These are phyloP conservation scores for Parmelia sp. DNA, from an alignment of 495 filamentous ascomycete genomes.

Conservation along the genomic window DNA sequence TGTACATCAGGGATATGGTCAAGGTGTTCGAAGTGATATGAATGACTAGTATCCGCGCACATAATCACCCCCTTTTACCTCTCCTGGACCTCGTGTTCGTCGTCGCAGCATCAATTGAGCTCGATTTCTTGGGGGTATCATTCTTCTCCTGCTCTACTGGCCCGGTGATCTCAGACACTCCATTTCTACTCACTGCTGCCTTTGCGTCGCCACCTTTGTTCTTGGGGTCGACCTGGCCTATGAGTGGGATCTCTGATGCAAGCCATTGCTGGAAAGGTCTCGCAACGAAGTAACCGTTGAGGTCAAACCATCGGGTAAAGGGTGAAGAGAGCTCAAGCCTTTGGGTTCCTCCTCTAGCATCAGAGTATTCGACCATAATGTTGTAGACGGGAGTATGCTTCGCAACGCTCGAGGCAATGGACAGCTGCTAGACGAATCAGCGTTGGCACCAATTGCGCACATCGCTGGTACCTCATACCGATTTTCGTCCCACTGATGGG, in stretches of 20 bases:
- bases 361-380: conserved; percentile 52
- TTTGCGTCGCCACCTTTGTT: conserved; percentile 31
- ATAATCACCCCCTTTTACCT: conserved; percentile 11
- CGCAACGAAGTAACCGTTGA: conserved; percentile 71
- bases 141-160: conserved; percentile 14
- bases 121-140: conserved; percentile 16
- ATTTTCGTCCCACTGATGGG: conserved; percentile 41
- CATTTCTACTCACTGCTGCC: conserved; percentile 11
- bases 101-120: background rate
- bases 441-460: background rate
- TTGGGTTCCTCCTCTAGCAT: conserved; percentile 11
- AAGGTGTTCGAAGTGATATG: background rate
- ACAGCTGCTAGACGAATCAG: conserved; percentile 44
- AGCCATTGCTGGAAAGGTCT: conserved; percentile 80
- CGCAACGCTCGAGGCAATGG: conserved; percentile 58
- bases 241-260: conserved; percentile 57
- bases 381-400: conserved; percentile 78
- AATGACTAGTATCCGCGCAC: background rate
- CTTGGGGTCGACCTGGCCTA: conserved; percentile 63
- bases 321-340: conserved; percentile 54
- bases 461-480: background rate
- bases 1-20: background rate
- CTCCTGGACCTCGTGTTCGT: conserved; percentile 17
- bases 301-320: conserved; percentile 84
- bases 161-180: background rate